Conservation (phyloP, 345 rosid species). For the Salix udensis region DNA sequence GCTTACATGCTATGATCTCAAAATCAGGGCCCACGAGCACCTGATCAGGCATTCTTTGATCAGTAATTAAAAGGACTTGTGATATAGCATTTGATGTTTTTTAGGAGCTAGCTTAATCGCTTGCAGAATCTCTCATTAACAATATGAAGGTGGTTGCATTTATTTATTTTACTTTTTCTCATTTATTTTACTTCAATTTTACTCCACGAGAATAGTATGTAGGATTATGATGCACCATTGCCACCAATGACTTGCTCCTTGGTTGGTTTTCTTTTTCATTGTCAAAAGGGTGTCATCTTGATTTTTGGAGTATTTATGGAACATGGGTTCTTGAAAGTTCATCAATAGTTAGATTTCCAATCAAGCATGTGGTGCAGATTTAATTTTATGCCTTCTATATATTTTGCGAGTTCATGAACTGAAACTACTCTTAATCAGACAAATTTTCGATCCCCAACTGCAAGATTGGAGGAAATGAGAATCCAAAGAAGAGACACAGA, state of each 20-base stretch:
- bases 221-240: background rate
- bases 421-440: constrained; percentile 11
- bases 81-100: too few species aligned
- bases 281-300: background rate
- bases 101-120: too few species aligned
- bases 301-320: background rate
- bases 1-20: background rate
- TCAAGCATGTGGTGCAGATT: too few species aligned
- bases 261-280: background rate
- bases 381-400: too few species aligned
- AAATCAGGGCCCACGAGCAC: background rate
- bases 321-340: too few species aligned
- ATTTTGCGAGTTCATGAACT: background rate
- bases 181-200: background rate
- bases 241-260: background rate
- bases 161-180: too few species aligned
- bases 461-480: constrained; percentile 80
- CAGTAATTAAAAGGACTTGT: too few species aligned
- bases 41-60: too few species aligned
- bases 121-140: too few species aligned
- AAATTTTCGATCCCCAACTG: constrained; percentile 29
- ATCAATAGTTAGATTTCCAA: too few species aligned
- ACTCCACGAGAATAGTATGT: background rate
- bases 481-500: constrained; percentile 81
- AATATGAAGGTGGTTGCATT: too few species aligned